phyloP scores from a whole-genome alignment of 345 rosid species.

The Kernera saxatilis region DNA sequence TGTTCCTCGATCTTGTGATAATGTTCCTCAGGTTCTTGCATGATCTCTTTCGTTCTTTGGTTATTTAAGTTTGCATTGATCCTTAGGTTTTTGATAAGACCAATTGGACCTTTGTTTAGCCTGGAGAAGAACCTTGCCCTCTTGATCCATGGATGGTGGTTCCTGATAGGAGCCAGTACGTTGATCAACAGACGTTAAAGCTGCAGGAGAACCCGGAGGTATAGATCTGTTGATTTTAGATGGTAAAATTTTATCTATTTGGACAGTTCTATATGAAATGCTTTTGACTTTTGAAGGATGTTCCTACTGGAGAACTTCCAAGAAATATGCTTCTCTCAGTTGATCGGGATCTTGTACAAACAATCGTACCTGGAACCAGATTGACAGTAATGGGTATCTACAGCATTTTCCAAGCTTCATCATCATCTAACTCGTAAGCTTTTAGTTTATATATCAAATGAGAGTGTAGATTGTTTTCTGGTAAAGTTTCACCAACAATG shows the following conservation, averaged over 20 bases:
- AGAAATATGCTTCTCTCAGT: constrained; percentile 90
- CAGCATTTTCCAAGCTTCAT: constrained; percentile 83
- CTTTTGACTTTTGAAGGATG: constrained; percentile 53
- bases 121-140: constrained; percentile 92
- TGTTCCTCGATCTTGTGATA: constrained; percentile 90
- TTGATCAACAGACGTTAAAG: constrained; percentile 93
- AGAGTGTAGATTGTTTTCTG: background rate
- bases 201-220: constrained; percentile 98
- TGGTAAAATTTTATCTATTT: background rate
- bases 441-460: background rate
- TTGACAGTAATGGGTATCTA: constrained; percentile 91
- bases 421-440: constrained; percentile 65
- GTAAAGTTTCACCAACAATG: background rate
- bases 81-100: background rate
- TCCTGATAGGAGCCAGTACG: constrained; percentile 92
- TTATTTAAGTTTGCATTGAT: background rate
- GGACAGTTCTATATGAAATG: background rate
- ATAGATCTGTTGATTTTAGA: background rate
- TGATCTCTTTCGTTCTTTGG: background rate
- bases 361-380: constrained; percentile 89
- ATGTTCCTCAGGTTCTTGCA: constrained; percentile 71
- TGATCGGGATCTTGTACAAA: constrained; percentile 87
- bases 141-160: constrained; percentile 95
- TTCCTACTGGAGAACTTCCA: constrained; percentile 99
- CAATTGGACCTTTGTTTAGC: constrained; percentile 36